These are phyloP conservation scores for Aspergillus japonicus DNA, from an alignment of 2,329 filamentous ascomycete genomes.

Conservation along the genomic window DNA sequence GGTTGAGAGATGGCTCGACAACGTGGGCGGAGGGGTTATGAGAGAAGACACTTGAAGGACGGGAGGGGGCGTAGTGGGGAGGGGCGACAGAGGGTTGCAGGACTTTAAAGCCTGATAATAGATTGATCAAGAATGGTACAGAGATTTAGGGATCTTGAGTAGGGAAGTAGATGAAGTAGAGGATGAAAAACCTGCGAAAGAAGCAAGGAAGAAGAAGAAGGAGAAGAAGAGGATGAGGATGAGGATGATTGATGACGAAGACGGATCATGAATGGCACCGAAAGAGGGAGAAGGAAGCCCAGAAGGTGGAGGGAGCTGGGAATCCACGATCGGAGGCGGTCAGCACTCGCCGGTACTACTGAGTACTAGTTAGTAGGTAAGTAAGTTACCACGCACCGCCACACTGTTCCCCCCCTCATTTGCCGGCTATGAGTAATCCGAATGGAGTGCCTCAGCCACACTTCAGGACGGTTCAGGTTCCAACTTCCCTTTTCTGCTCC, in stretches of 20 bases:
- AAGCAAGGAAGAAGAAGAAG: conserved; percentile 5
- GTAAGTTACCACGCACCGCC: no score
- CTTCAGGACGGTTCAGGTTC: no score
- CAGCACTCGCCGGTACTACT: neutral
- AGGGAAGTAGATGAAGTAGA: neutral
- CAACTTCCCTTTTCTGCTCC: no score
- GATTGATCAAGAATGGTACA: neutral
- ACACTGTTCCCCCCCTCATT: no score
- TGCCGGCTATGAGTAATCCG: no score
- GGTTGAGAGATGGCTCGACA: conserved; percentile 24
- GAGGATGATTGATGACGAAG: conserved; percentile 11
- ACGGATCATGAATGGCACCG: conserved; percentile 4
- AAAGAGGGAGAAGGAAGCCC: conserved; percentile 9
- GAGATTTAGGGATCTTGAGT: neutral
- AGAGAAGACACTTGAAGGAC: conserved; percentile 7
- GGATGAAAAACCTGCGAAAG: conserved; percentile 4
- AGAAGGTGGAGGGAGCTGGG: neutral
- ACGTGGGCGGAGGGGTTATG: conserved; percentile 16
- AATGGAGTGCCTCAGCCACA: no score
- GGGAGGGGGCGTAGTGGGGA: neutral
- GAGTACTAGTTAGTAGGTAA: no score
- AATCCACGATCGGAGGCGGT: conserved; percentile 16
- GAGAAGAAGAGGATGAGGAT: conserved; percentile 14
- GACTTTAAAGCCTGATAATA: neutral
- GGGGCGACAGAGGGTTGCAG: neutral